Percentiles rank a stretch among this genome's conserved stretches.
Evolutionary conservation across 164 flowering plant genomes (phyloP).

Genomic region (Magnolia kwangsiensis): DNA sequence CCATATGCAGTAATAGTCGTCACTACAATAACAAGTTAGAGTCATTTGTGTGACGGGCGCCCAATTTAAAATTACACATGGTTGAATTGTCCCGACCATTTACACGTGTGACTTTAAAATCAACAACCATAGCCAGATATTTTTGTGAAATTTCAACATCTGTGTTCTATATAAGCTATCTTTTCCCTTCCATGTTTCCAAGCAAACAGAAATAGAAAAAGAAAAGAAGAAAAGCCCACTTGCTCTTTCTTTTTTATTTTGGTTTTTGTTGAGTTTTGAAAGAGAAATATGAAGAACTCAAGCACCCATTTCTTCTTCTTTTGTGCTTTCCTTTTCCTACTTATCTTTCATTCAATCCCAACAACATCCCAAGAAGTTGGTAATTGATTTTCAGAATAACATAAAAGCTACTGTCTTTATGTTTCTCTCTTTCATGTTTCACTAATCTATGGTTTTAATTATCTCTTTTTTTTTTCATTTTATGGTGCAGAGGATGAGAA

Average conservation of each 20-base stretch:
- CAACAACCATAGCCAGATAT: too few species aligned
- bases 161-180: neutral
- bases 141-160: neutral
- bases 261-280: neutral
- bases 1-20: too few species aligned
- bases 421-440: too few species aligned
- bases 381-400: conserved; percentile 26
- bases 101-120: too few species aligned
- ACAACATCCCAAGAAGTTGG: conserved; percentile 2
- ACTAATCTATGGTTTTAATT: neutral
- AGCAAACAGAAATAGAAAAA: neutral
- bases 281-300: neutral
- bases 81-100: too few species aligned
- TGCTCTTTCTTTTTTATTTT: neutral
- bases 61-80: too few species aligned
- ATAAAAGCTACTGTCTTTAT: neutral
- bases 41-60: too few species aligned
- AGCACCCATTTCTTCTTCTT: neutral
- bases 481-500: conserved; percentile 47
- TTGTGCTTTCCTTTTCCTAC: neutral
- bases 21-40: too few species aligned
- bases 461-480: neutral
- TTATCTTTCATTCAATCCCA: neutral
- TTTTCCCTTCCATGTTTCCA: neutral
- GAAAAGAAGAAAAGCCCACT: too few species aligned